Evolutionary conservation across 768 basidiomycete species (phyloP).

Genomic region (Mycena leptocephala): DNA sequence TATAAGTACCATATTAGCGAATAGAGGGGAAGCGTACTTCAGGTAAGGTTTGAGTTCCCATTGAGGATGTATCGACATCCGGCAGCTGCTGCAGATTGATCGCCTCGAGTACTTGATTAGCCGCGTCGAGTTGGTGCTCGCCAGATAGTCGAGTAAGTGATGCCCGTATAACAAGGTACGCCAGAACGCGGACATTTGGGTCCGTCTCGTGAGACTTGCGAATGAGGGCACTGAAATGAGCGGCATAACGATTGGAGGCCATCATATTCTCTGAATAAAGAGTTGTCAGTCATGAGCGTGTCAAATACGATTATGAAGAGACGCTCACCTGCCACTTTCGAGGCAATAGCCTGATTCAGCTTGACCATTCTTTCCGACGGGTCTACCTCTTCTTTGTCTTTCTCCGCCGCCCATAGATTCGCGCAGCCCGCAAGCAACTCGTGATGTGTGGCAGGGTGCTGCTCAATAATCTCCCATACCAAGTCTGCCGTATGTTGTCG

Average conservation of each 20-base stretch:
- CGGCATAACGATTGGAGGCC: constrained; percentile 59
- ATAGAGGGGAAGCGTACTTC: constrained; percentile 46
- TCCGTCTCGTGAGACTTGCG: constrained; percentile 65
- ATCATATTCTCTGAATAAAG: constrained; percentile 73
- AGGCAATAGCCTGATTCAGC: constrained; percentile 70
- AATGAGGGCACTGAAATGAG: constrained; percentile 67
- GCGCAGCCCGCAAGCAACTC: constrained; percentile 74
- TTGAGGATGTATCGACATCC: constrained; percentile 59
- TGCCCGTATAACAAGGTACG: constrained; percentile 75
- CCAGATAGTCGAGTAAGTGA: constrained; percentile 72
- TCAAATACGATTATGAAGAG: constrained; percentile 16
- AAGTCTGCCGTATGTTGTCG: constrained; percentile 75
- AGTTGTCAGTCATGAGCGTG: constrained; percentile 5
- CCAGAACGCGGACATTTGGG: constrained; percentile 70
- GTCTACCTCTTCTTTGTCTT: constrained; percentile 50
- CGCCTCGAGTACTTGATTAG: constrained; percentile 61
- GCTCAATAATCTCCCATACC: constrained; percentile 83
- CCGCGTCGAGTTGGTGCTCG: constrained; percentile 71
- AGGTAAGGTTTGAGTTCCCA: constrained; percentile 46
- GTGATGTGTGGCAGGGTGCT: constrained; percentile 43
- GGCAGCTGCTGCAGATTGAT: constrained; percentile 65
- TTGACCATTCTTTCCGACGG: constrained; percentile 13
- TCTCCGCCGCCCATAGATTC: constrained; percentile 56
- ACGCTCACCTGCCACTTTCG: constrained; percentile 76
- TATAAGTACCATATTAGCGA: background rate